Percentiles rank a stretch among this genome's conserved stretches.
phyloP scores from a whole-genome alignment of 2,329 filamentous ascomycete genomes.

The Cordyceps sp. region DNA sequence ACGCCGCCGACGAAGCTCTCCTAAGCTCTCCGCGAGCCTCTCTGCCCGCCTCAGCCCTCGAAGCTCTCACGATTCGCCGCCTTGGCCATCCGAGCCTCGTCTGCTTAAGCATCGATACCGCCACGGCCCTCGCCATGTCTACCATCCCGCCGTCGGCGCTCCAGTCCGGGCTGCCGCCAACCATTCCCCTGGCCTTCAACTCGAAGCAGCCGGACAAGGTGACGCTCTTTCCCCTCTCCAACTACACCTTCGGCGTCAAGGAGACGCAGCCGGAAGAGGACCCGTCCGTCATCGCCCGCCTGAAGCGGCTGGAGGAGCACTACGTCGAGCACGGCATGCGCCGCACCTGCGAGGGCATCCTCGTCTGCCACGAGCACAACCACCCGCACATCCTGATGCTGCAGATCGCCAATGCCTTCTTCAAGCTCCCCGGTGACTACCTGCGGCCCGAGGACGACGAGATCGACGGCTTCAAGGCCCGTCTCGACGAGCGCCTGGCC shows the following conservation, averaged over 20 bases:
- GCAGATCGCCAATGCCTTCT: conserved; percentile 98
- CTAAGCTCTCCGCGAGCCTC: neutral
- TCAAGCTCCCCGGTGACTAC: conserved; percentile 96
- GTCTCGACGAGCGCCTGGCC: conserved; percentile 83
- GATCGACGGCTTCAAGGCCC: conserved; percentile 81
- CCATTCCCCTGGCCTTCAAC: conserved; percentile 70
- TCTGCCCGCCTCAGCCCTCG: neutral
- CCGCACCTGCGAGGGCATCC: conserved; percentile 87
- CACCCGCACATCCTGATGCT: conserved; percentile 98
- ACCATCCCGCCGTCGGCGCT: conserved; percentile 63
- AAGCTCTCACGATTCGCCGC: neutral
- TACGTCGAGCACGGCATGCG: conserved; percentile 89
- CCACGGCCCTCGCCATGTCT: conserved; percentile 44
- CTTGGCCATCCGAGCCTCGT: neutral
- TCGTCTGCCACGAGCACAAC: conserved; percentile 98
- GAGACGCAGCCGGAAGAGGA: conserved; percentile 97
- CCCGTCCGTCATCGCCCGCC: conserved; percentile 78
- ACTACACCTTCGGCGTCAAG: conserved; percentile 98
- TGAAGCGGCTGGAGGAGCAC: conserved; percentile 92
- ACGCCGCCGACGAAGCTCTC: neutral
- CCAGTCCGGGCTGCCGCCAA: conserved; percentile 64
- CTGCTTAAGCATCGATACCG: neutral
- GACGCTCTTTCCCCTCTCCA: conserved; percentile 83
- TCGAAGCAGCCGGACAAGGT: conserved; percentile 80
- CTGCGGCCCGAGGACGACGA: conserved; percentile 80